Percentiles rank a stretch among this genome's conserved stretches.
Evolutionary conservation across 345 rosid species (phyloP).

Genomic region (Laguncularia racemosa): DNA sequence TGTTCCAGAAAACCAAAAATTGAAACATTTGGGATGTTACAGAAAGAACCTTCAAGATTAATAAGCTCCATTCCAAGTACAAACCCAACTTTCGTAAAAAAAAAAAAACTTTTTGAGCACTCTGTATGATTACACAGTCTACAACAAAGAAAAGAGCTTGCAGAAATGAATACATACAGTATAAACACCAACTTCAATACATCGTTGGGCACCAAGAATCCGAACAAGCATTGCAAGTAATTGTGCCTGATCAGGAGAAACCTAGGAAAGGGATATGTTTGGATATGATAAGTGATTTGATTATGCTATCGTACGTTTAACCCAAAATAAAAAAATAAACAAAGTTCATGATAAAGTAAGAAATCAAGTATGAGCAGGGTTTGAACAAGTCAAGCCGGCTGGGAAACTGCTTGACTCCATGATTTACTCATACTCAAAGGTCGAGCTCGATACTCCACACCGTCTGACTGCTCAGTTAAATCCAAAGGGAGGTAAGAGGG

Average conservation of each 20-base stretch:
- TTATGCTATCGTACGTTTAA: neutral
- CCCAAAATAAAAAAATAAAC: too few relatives aligned
- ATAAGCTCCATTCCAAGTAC: too few relatives aligned
- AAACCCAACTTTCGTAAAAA: too few relatives aligned
- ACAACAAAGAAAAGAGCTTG: neutral
- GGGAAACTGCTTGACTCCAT: neutral
- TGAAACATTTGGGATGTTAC: too few relatives aligned
- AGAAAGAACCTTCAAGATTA: too few relatives aligned
- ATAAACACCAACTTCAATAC: conserved; percentile 90
- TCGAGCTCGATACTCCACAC: neutral
- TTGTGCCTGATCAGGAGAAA: conserved; percentile 94
- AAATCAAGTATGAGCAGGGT: too few relatives aligned
- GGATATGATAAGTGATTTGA: neutral
- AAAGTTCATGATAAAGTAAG: neutral
- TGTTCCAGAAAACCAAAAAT: too few relatives aligned
- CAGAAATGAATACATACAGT: conserved; percentile 35
- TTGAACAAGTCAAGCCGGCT: too few relatives aligned
- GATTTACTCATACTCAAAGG: neutral
- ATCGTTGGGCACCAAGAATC: conserved; percentile 67
- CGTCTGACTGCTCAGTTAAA: neutral
- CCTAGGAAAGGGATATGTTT: conserved; percentile 26
- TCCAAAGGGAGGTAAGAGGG: too few relatives aligned
- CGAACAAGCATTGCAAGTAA: conserved; percentile 86
- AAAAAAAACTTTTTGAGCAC: too few relatives aligned
- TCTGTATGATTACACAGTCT: too few relatives aligned